These are phyloP conservation scores for Agarophyton chilense DNA, from an alignment of 23 red algal genomes.

Conservation along the genomic window DNA sequence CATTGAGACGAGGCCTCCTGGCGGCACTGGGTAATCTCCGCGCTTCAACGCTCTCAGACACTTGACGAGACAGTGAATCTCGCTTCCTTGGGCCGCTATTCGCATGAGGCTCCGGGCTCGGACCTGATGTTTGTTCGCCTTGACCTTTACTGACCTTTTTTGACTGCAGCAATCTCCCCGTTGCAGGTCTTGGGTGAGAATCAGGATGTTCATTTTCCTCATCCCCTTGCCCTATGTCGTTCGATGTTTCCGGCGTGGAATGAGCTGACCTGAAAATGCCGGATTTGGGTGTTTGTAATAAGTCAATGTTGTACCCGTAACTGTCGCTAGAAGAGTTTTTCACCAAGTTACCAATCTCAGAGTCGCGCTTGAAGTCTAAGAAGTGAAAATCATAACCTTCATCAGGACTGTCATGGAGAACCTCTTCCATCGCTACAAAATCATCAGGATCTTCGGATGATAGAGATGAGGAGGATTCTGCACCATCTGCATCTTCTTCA, in stretches of 20 bases:
- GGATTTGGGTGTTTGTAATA: background rate
- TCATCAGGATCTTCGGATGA: constrained; percentile 59
- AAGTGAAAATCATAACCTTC: background rate
- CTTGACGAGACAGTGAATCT: constrained; percentile 58
- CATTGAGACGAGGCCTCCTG: constrained; percentile 39
- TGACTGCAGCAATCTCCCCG: background rate
- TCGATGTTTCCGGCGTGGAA: background rate
- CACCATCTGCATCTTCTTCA: constrained; percentile 49
- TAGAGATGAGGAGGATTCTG: constrained; percentile 23
- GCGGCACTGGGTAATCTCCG: background rate
- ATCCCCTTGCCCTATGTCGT: background rate
- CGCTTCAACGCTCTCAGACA: constrained; percentile 10
- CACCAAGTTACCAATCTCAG: background rate
- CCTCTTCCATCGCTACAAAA: background rate
- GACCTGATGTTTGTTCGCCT: background rate
- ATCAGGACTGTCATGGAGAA: background rate
- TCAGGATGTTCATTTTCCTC: background rate
- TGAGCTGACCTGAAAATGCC: background rate
- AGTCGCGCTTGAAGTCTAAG: background rate
- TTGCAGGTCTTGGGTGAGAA: background rate
- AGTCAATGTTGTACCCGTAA: constrained; percentile 1
- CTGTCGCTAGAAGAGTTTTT: background rate
- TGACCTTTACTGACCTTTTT: background rate
- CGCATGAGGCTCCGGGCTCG: constrained; percentile 36
- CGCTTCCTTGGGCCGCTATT: constrained; percentile 60